phyloP scores from a whole-genome alignment of 495 filamentous ascomycete genomes.

The Penicillium mononematosum region DNA sequence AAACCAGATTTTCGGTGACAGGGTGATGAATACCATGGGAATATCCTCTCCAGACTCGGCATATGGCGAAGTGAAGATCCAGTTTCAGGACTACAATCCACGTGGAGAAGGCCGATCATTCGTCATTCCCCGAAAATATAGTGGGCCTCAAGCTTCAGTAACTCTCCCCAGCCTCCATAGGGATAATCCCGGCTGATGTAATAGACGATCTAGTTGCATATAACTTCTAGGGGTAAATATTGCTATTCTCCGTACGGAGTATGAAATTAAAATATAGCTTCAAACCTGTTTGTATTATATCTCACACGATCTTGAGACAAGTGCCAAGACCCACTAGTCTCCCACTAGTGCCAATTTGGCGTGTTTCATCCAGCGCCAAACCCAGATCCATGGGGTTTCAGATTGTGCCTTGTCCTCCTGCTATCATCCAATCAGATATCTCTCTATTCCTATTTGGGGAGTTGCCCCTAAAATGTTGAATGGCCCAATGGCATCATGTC shows the following conservation, averaged over 20 bases:
- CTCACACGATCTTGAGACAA: neutral
- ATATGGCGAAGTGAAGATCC: constrained; percentile 1
- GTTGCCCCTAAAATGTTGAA: neutral
- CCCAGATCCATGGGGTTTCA: constrained; percentile 34
- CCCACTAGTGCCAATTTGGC: constrained; percentile 21
- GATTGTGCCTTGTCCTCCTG: constrained; percentile 6
- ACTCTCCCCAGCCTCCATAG: neutral
- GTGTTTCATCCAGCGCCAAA: constrained; percentile 27
- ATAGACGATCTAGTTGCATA: too few species aligned
- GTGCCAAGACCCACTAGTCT: constrained; percentile 20
- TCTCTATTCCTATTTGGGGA: neutral
- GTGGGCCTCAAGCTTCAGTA: constrained; percentile 6
- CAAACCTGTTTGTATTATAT: too few species aligned
- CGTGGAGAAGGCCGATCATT: constrained; percentile 22
- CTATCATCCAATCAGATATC: neutral
- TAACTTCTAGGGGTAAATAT: too few species aligned
- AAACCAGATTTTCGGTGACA: neutral
- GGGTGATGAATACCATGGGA: neutral
- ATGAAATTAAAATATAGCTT: too few species aligned
- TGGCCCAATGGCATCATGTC: constrained; percentile 1
- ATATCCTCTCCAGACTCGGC: constrained; percentile 1
- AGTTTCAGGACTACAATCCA: constrained; percentile 22
- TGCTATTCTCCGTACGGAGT: too few species aligned
- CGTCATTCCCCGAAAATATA: neutral
- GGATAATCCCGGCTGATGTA: too few species aligned